Conservation (phyloP, 352 stramenopile genomes). For the Thalassiosira exigua region DNA sequence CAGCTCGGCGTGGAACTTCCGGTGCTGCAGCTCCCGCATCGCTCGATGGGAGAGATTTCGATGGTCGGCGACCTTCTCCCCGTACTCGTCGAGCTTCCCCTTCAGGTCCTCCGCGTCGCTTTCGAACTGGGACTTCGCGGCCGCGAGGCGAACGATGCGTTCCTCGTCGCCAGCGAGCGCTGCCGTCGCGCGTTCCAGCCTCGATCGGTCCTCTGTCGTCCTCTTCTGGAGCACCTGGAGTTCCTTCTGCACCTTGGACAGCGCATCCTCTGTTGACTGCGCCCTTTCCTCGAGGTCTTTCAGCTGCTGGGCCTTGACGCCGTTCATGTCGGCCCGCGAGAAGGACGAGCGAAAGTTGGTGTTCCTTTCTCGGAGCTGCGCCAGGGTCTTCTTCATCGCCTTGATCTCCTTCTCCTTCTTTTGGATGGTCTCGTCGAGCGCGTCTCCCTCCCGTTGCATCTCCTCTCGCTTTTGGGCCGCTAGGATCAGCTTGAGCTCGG, state of each 20-base stretch:
- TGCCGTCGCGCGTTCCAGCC: slow-evolving; percentile 60
- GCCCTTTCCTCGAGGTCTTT: slow-evolving; percentile 88
- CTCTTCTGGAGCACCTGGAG: slow-evolving; percentile 77
- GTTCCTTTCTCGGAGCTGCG: slow-evolving; percentile 92
- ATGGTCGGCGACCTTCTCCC: slow-evolving; percentile 37
- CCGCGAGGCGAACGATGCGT: slow-evolving; percentile 58
- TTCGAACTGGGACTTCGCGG: slow-evolving; percentile 57
- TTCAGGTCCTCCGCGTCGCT: slow-evolving; percentile 56
- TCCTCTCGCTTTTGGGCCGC: slow-evolving; percentile 94
- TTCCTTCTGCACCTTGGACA: slow-evolving; percentile 95
- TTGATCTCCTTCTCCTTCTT: slow-evolving; percentile 92
- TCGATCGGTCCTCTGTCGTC: slow-evolving; percentile 60
- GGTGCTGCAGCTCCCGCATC: slow-evolving; percentile 86
- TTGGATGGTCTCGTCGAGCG: slow-evolving; percentile 94
- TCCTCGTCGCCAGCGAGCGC: slow-evolving; percentile 59
- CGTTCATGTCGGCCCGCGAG: slow-evolving; percentile 86
- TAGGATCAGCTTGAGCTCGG: slow-evolving; percentile 95
- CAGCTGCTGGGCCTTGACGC: slow-evolving; percentile 89
- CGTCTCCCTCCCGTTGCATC: slow-evolving; percentile 93
- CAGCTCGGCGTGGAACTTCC: slow-evolving; percentile 81
- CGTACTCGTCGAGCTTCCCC: slow-evolving; percentile 42
- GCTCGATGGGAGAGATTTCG: slow-evolving; percentile 28
- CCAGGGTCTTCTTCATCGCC: slow-evolving; percentile 92
- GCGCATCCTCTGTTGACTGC: slow-evolving; percentile 88
- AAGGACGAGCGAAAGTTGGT: slow-evolving; percentile 94